Evolutionary conservation across 768 basidiomycete species (phyloP).

Genomic region (Lactifluus pinguis): DNA sequence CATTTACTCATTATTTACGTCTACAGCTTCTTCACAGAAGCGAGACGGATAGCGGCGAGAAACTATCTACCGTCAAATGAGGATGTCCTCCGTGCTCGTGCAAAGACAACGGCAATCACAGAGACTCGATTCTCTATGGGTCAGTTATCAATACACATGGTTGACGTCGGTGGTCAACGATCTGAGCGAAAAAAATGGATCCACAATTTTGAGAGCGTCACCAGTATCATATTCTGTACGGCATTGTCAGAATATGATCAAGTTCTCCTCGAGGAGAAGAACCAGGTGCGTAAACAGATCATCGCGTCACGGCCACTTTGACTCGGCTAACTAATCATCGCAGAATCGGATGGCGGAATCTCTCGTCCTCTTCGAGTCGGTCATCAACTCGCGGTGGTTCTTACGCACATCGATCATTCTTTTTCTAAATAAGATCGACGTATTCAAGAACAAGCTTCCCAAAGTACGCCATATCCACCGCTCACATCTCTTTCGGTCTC

Average conservation of each 20-base stretch:
- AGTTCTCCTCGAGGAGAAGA: slow-evolving; percentile 59
- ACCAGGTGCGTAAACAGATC: slow-evolving; percentile 36
- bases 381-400: slow-evolving; percentile 79
- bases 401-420: slow-evolving; percentile 56
- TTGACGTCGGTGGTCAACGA: slow-evolving; percentile 64
- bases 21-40: slow-evolving; percentile 74
- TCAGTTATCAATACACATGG: slow-evolving; percentile 52
- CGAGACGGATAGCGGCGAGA: slow-evolving; percentile 69
- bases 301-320: background rate
- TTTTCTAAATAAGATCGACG: slow-evolving; percentile 65
- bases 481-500: background rate
- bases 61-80: slow-evolving; percentile 81
- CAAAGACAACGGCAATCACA: slow-evolving; percentile 83
- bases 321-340: background rate
- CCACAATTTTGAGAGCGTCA: slow-evolving; percentile 67
- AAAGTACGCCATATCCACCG: slow-evolving; percentile 27
- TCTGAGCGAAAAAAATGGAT: slow-evolving; percentile 56
- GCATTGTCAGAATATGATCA: slow-evolving; percentile 72
- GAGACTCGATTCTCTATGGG: slow-evolving; percentile 80
- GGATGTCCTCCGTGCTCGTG: slow-evolving; percentile 82
- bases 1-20: background rate
- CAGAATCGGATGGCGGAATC: slow-evolving; percentile 75
- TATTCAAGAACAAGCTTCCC: slow-evolving; percentile 66
- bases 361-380: slow-evolving; percentile 63
- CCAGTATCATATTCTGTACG: slow-evolving; percentile 71